A percentile compares a stretch with the other conserved stretches of the same genome.
phyloP scores from a whole-genome alignment of 2,329 filamentous ascomycete species.

The Curvularia lunata region DNA sequence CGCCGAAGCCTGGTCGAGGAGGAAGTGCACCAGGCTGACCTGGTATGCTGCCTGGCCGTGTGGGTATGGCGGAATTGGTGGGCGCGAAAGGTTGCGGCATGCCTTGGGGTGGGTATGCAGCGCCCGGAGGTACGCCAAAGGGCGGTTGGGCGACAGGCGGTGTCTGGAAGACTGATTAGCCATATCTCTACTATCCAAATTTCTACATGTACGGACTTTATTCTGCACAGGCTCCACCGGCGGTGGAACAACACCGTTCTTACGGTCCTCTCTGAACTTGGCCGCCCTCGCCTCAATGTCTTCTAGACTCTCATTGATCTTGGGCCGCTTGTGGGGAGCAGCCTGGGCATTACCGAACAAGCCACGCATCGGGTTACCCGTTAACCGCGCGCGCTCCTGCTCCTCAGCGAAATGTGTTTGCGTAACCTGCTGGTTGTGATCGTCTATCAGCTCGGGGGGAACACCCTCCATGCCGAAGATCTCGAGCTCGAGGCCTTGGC shows the following conservation, averaged over 20 bases:
- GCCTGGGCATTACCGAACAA: constrained; percentile 48
- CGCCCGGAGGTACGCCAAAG: constrained; percentile 27
- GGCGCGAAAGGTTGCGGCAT: constrained; percentile 36
- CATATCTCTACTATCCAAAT: neutral
- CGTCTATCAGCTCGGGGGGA: constrained; percentile 80
- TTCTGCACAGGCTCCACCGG: constrained; percentile 45
- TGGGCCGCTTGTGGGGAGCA: constrained; percentile 63
- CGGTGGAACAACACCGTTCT: constrained; percentile 50
- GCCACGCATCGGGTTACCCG: constrained; percentile 78
- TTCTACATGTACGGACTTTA: constrained; percentile 13
- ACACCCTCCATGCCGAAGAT: constrained; percentile 99
- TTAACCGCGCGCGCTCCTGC: constrained; percentile 78
- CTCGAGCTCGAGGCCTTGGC: constrained; percentile 85
- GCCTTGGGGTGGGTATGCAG: constrained; percentile 24
- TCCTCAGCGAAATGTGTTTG: constrained; percentile 85
- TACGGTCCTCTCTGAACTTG: constrained; percentile 47
- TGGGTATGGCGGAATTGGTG: constrained; percentile 31
- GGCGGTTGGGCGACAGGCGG: constrained; percentile 29
- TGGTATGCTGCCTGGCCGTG: constrained; percentile 42
- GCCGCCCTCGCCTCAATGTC: constrained; percentile 82
- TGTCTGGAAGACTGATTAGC: constrained; percentile 28
- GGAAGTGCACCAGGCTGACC: constrained; percentile 36
- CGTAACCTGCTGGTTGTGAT: constrained; percentile 86
- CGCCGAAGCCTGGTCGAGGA: constrained; percentile 49
- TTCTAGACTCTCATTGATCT: constrained; percentile 73